These are phyloP conservation scores for Luzula sylvatica DNA, from an alignment of 176 grass and related monocot species.

Conservation along the genomic window DNA sequence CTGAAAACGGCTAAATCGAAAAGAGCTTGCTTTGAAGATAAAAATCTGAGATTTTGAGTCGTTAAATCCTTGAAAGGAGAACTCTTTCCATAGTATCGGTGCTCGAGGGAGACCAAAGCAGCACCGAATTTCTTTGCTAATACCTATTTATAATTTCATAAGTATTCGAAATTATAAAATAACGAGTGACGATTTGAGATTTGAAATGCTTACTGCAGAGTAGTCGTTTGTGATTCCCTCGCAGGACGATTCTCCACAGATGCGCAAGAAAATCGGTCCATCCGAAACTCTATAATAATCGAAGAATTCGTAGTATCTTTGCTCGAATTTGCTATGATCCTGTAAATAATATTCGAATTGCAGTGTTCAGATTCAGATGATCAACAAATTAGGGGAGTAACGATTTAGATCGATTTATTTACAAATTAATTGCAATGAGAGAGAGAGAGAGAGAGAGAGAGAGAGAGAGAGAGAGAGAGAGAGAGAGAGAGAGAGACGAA, in stretches of 20 bases:
- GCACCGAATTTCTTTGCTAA: conserved; percentile 90
- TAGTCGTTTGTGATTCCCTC: conserved; percentile 70
- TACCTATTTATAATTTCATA: conserved; percentile 31
- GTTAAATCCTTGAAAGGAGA: conserved; percentile 59
- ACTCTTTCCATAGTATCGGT: conserved; percentile 95
- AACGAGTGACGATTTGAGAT: background rate
- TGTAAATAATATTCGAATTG: conserved; percentile 24
- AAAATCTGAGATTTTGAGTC: conserved; percentile 70
- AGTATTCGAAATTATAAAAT: background rate
- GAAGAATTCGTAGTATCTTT: conserved; percentile 75
- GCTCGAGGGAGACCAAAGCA: conserved; percentile 76
- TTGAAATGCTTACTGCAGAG: conserved; percentile 61
- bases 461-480: conserved; percentile 57
- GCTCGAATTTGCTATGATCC: conserved; percentile 83
- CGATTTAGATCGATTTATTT: no score
- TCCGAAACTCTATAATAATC: conserved; percentile 59
- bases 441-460: background rate
- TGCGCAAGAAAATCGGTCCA: conserved; percentile 77
- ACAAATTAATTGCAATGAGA: background rate
- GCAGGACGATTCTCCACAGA: conserved; percentile 86
- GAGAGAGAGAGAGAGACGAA: conserved; percentile 1
- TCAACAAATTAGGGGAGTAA: no score
- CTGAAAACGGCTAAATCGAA: conserved; percentile 91
- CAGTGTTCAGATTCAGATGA: background rate
- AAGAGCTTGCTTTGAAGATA: conserved; percentile 94